Base-by-base conservation (phyloP, 2,329 filamentous ascomycete species). In the Fusarium pseudocircinatum region DNA sequence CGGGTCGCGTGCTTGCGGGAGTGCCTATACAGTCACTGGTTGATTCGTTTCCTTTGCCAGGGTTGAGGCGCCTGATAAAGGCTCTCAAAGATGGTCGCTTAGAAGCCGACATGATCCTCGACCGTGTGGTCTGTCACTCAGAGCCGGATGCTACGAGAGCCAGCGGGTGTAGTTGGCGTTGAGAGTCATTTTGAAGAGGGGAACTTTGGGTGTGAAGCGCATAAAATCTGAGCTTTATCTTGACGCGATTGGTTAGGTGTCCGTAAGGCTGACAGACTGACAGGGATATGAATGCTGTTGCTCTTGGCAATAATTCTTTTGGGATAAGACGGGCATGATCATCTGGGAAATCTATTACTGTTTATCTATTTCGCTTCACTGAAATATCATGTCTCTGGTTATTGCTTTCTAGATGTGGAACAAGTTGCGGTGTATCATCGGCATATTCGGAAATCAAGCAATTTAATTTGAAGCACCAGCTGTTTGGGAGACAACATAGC, bases 351-450 rank as follows among this genome's bases (percentile, higher is more conserved):
- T 34, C 16, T 14, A 20, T 20, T 20, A 20, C 47, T 20, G 0
- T 20, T 14, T 20, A 10, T 11, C 1, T 11, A 10, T 1, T n/a
- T n/a, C n/a, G n/a, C n/a, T n/a, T n/a, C n/a, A 0, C 8, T 15
- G 12, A 24, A 2, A 15, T 34, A 3, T 4, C 3, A 1, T 9
- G 22, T 24, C 22, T 15, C 6, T 20, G 2, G 24, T 34, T 4
- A 2, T 50, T 15, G 12, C 1, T 15, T 15, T 18, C 2, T 20
- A 7, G 4, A 20, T 7, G 0, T 24, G 30, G 6, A 34, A 15
- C 8, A 15, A 15, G 4, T 24, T 12, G 4, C 16, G n/a, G 12
- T 34, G 28, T 10, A 14, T 5, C 10, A 13, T 9, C 1, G 11
- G 11, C 2, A 8, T 15, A 18, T n/a, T 39, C 14, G 1, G 18